A percentile compares a stretch with the other conserved stretches of the same genome.
phyloP scores from a whole-genome alignment of 768 basidiomycete species.

The Phanerodontia chrysosporium region DNA sequence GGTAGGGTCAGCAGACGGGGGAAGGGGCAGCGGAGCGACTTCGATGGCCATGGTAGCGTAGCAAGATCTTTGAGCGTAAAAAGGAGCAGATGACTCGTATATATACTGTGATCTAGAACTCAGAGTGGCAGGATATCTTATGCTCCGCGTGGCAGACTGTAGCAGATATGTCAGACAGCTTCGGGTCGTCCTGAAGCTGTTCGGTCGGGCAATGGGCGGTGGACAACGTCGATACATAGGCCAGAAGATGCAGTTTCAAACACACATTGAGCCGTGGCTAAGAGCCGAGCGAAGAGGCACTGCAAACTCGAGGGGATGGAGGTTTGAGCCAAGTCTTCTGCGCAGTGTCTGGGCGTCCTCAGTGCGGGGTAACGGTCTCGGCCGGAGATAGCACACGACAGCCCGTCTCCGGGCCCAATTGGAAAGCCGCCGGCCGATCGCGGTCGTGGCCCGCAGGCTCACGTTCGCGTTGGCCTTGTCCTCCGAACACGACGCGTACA shows the following conservation, averaged over 20 bases:
- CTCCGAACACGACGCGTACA: slow-evolving; percentile 1
- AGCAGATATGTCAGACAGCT: not conserved
- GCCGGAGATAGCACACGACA: not conserved
- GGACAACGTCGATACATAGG: not conserved
- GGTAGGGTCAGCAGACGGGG: slow-evolving; percentile 63
- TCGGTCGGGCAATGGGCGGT: not conserved
- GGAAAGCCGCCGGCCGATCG: not conserved
- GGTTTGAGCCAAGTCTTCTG: not conserved
- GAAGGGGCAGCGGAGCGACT: slow-evolving; percentile 61
- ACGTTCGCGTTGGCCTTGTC: not conserved
- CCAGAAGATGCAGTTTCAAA: not conserved
- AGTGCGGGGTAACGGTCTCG: not conserved
- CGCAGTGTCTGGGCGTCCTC: not conserved
- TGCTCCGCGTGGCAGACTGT: slow-evolving; percentile 2
- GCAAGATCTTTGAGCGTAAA: slow-evolving; percentile 5
- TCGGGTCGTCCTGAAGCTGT: not conserved
- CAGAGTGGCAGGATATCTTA: not conserved
- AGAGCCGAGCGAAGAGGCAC: not conserved
- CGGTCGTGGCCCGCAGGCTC: not conserved
- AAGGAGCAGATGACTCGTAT: not conserved
- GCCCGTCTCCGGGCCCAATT: not conserved
- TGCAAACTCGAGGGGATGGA: not conserved
- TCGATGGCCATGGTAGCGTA: slow-evolving; percentile 57
- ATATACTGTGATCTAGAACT: slow-evolving; percentile 5
- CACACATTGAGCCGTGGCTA: not conserved